A percentile compares a stretch with the other conserved stretches of the same genome.
Evolutionary conservation across 2,329 filamentous ascomycete genomes (phyloP).

Genomic region (Colletotrichum chrysophilum): DNA sequence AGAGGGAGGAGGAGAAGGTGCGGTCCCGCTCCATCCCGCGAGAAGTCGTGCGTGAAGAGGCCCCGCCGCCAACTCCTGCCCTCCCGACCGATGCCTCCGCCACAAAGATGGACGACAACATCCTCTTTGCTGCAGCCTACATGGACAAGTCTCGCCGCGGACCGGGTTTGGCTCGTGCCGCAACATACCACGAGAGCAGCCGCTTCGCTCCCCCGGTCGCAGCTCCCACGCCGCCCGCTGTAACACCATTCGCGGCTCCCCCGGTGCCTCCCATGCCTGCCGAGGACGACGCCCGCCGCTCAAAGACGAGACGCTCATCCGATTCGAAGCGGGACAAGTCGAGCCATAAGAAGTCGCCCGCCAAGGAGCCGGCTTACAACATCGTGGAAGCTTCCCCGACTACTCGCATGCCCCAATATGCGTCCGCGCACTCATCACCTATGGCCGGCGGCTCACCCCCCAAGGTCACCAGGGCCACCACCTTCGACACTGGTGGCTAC

Average conservation of each 20-base stretch:
- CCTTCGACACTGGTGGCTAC: conserved; percentile 34
- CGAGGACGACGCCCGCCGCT: conserved; percentile 21
- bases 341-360: conserved; percentile 22
- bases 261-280: not conserved
- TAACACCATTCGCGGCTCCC: not conserved
- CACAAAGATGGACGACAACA: not conserved
- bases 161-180: not conserved
- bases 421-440: conserved; percentile 30
- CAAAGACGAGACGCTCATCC: conserved; percentile 22
- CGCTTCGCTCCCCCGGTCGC: conserved; percentile 5
- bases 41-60: not conserved
- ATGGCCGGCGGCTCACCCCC: conserved; percentile 35
- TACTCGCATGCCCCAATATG: conserved; percentile 28
- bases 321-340: conserved; percentile 23
- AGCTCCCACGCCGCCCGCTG: conserved; percentile 15
- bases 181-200: conserved; percentile 1
- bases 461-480: conserved; percentile 35
- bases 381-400: conserved; percentile 33
- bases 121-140: conserved; percentile 19
- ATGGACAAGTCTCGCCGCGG: conserved; percentile 17
- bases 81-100: not conserved
- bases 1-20: conserved; percentile 34
- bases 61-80: not conserved
- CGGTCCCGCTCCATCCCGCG: conserved; percentile 14
- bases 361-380: conserved; percentile 15